Conservation (phyloP, 2,329 filamentous ascomycete genomes). For the Trichoderma polysporum region DNA sequence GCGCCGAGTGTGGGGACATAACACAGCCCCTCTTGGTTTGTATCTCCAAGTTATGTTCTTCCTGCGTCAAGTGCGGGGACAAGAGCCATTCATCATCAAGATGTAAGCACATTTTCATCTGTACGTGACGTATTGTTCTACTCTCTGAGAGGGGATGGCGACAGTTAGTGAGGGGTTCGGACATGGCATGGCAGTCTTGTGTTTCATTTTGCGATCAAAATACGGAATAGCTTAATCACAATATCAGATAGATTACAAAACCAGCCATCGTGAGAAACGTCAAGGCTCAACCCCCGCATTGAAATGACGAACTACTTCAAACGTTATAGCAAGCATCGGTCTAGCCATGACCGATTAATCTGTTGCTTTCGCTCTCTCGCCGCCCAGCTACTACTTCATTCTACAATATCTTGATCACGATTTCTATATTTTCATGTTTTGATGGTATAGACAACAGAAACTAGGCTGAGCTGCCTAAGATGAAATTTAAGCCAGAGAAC, state of each 20-base stretch:
- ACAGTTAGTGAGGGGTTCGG: background rate
- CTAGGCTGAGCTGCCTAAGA: background rate
- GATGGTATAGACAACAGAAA: background rate
- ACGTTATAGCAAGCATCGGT: background rate
- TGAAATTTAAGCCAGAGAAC: background rate
- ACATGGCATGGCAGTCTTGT: background rate
- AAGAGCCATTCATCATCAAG: background rate
- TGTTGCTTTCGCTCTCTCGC: background rate
- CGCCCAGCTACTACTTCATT: background rate
- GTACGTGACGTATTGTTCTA: background rate
- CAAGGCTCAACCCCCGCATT: background rate
- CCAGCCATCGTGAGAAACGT: background rate
- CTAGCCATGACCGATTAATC: too few relatives aligned
- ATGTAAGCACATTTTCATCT: background rate
- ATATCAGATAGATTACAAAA: background rate
- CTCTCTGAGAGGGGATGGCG: background rate
- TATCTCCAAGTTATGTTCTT: background rate
- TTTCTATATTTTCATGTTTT: background rate
- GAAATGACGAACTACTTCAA: background rate
- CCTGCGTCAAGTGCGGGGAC: slow-evolving; percentile 11
- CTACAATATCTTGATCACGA: too few relatives aligned
- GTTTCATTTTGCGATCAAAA: background rate
- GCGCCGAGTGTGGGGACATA: background rate
- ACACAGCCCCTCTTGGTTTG: slow-evolving; percentile 8
- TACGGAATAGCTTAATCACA: background rate